Base-by-base conservation (phyloP, 768 basidiomycete species). In the Obba rivulosa region DNA sequence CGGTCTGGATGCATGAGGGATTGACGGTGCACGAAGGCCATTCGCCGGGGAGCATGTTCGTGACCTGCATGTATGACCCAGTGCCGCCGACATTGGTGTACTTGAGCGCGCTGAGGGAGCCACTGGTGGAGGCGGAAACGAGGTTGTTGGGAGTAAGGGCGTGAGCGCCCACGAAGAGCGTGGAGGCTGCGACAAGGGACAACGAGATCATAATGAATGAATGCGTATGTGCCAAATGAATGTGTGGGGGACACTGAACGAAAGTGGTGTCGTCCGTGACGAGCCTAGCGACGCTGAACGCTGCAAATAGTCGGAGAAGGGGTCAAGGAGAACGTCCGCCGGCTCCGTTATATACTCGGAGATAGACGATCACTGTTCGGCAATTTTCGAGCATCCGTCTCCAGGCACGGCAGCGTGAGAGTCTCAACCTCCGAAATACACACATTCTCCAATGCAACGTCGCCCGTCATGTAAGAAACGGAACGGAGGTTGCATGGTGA, bases 81-180 rank as follows among this genome's bases (percentile, higher is more conserved):
- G 49, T 25, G n/a, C 58, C 53, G 40, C 62, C 62, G 39, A 64
- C 60, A 23, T 50, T 46, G 34, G 56, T 62, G 57, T 62, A 62
- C 48, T 58, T 58, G 48, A 61, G 50, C 23, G 56, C 57, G 46
- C 46, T 62, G 45, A 64, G 60, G 11, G 62, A 35, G 35, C 59
- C 59, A 7, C 52, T 50, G 16, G 58, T 49, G 10, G 52, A 49
- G 10, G 49, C 31, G 20, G 55, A 40, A 2, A 48, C 42, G 39
- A 57, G 46, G 56, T 60, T 53, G 52, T 56, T 53, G 39, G 58
- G 57, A 17, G 45, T 46, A 20, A 47, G 35, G 43, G 55, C 49
- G 43, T 55, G 25, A 22, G 56, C 47, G 41, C 47, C 55, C 20
- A 49, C 41, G 14, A 57, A 43, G 17, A 57, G 36, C 34, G 56